phyloP scores from a whole-genome alignment of 768 basidiomycete species.

The Lactarius deliciosus region DNA sequence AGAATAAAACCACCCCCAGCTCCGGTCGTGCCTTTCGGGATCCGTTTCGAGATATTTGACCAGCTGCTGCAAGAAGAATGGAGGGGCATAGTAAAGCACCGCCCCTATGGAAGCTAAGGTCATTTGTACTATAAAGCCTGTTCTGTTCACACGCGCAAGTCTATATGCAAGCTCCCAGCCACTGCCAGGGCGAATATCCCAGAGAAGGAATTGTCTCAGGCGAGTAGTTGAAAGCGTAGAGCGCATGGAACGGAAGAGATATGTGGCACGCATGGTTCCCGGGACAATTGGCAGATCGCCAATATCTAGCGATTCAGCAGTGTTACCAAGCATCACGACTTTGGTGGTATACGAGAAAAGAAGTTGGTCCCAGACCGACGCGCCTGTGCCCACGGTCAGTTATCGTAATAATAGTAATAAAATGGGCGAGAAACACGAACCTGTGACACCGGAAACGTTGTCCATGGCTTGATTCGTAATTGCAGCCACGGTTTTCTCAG shows the following conservation, averaged over 20 bases:
- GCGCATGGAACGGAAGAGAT: constrained; percentile 67
- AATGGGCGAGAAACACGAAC: constrained; percentile 35
- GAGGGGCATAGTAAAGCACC: constrained; percentile 58
- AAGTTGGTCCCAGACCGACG: constrained; percentile 59
- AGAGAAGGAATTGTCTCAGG: constrained; percentile 49
- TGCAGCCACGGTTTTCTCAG: constrained; percentile 60
- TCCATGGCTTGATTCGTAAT: constrained; percentile 62
- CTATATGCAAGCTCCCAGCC: constrained; percentile 66
- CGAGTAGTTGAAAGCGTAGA: constrained; percentile 50
- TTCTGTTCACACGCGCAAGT: constrained; percentile 56
- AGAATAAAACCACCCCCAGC: constrained; percentile 76
- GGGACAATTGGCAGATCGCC: constrained; percentile 86
- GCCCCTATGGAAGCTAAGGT: constrained; percentile 57
- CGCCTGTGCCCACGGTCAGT: constrained; percentile 38
- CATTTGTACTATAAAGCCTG: constrained; percentile 43
- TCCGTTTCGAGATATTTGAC: constrained; percentile 68
- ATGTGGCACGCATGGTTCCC: constrained; percentile 62
- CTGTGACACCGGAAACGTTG: constrained; percentile 70
- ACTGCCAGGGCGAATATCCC: constrained; percentile 59
- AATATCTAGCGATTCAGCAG: constrained; percentile 72
- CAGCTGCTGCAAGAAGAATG: constrained; percentile 60
- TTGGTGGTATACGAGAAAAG: constrained; percentile 89
- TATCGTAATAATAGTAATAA: not conserved
- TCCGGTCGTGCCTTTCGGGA: constrained; percentile 49
- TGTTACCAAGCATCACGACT: constrained; percentile 82